Base-by-base conservation (phyloP, 2,329 filamentous ascomycete species). In the Fusarium buxicola region DNA sequence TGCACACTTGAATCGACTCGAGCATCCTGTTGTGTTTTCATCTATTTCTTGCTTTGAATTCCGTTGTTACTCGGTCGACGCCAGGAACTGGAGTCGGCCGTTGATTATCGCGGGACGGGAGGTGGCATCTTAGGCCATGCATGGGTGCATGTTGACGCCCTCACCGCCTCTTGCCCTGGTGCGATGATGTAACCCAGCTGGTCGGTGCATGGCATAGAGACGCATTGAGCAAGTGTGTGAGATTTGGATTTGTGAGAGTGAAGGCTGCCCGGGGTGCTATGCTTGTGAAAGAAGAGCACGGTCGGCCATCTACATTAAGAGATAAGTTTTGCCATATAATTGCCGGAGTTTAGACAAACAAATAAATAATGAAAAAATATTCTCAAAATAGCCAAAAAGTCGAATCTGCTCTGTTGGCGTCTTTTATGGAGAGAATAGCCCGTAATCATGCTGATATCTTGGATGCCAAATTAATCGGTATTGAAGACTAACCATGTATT, bases 111-210 rank as follows among this genome's bases (percentile, higher is more conserved):
- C 56, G 57, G 62, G 53, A 63, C 65, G 57, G 63, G 27, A 57
- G 58, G 52, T 63, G 41, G 55, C 66, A 66, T 63, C 52, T 58
- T 46, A 63, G 64, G 52, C 53, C 54, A 62, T 54, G 50, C 56
- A 59, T 56, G 56, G 55, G 43, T 55, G 49, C 60, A 59, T 58
- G 52, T 63, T 57, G 56, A 63, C 58, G 47, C 53, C 57, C 58
- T 70, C 68, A 70, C 68, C 68, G 68, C 68, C 59, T 69, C 68
- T 70, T 68, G 61, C 54, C 60, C 45, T 56, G 50, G 53, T 44
- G 43, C 44, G 61, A 70, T 70, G 63, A 70, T 69, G 63, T 70
- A 68, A 66, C 65, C 54, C 50, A 45, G 63, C 44, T 66, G 67
- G 63, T 62, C 44, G 61, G 61, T 65, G 66, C 63, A 65, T 55